Evolutionary conservation across 2,329 filamentous ascomycete genomes (phyloP), one percentile per base, ranked within the genome.

Genomic region (Tolypocladium tropicale): DNA sequence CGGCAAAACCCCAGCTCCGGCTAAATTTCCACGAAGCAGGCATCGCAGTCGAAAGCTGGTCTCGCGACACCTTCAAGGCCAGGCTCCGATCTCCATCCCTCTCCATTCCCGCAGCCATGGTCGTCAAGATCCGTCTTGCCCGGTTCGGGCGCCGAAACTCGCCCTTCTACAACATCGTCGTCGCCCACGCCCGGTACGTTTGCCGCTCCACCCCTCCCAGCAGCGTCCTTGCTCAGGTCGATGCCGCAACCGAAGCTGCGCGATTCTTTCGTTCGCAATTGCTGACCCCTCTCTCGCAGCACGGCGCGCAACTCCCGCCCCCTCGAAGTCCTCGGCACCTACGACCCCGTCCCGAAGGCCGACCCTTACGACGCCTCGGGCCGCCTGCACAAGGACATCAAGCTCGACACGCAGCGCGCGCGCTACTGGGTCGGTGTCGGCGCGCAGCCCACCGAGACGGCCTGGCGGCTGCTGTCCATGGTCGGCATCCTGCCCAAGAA

Each of bases 131-230:
- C 72, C 88, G 94, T 58, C 85, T 99, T 64, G 89, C 94, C 65
- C 92, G 94, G 72, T 96, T 97, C 72, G 91, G 92, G 69, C 90
- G 88, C 72, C 84, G 82, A 62, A 92, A 95, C 70, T 72, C 83
- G n/a, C 93, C 94, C 2, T 88, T 96, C 65, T 99, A 96, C 81
- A 99, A 99, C 76, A 96, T 99, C 61, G 90, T 97, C 62, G 89
- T 99, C 61, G 83, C 91, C 18, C 93, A 97, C 68, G 92, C 92
- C 51, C 86, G 92, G 89, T 95, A 81, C 62, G 78, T 61, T 33
- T 46, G 16, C n/a, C 39, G 39, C 55, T 46, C 52, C 57, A 41
- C 52, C 52, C 28, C 50, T 10, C n/a, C 41, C 30, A 32, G 18
- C 6, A 14, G 6, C 43, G 25, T 18, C 25, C 16, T 25, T 30